Base-by-base conservation (phyloP, 202 grass and related monocot genomes). In the Brachypodium distachyon region DNA sequence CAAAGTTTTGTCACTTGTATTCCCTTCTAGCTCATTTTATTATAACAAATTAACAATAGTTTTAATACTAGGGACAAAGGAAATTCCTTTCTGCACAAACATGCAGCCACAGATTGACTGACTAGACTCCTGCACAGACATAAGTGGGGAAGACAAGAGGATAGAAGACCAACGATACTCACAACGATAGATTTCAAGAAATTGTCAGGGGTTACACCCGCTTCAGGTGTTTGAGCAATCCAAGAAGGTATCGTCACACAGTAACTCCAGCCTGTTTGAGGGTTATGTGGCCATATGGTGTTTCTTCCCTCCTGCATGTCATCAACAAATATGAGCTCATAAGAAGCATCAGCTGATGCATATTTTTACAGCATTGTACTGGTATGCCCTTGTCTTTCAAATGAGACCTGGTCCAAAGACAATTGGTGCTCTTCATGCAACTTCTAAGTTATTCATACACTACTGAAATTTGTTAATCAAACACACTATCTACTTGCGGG, bases 101-200 rank as follows among this genome's bases (percentile, higher is more conserved):
- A 34, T 70, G 39, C 9, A 71, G 71, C 63, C n/a, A n/a, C n/a
- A 80, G 40, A 55, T 61, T 54, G 34, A 67, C 17, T 37, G n/a
- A 14, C 39, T 31, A 29, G 16, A 13, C 40, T 52, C 41, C 29
- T 58, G n/a, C 31, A 61, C 23, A 5, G 26, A 47, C 6, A 81
- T 25, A 41, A 26, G 27, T 77, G 36, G 4, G 9, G 36, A 52
- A 70, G 87, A 19, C 34, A 74, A 37, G 28, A 83, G 25, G 17
- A 87, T 46, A 56, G n/a, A 48, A 80, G 70, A 82, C 70, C 82
- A 88, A 77, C 39, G 41, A 42, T 67, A 85, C 82, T 95, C 91
- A 99, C 96, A 86, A 95, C 85, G 70, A 90, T 72, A 75, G 96
- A 93, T 86, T 99, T 96, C 85, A 95, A 81, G 78, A 98, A 93